Conservation (phyloP, 495 filamentous ascomycete species). For the Hypoxylon fuscum region DNA sequence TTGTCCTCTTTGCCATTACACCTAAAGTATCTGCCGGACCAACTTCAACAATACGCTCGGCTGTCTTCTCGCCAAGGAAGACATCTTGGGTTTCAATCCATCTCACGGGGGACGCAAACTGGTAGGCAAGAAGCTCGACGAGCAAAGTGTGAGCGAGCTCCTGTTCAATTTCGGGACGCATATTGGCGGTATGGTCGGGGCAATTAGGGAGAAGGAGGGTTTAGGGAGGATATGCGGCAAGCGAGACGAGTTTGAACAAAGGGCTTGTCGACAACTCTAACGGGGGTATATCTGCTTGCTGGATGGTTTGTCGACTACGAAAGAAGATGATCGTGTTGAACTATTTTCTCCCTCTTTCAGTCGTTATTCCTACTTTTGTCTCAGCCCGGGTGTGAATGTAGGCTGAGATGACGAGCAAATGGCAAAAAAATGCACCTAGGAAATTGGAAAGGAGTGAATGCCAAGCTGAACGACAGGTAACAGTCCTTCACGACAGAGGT, state of each 20-base stretch:
- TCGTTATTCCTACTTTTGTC: not conserved
- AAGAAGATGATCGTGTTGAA: not conserved
- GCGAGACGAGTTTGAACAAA: conserved; percentile 3
- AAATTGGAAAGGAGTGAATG: conserved; percentile 25
- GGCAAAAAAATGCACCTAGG: not conserved
- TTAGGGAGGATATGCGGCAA: conserved; percentile 5
- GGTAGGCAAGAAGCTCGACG: conserved; percentile 97
- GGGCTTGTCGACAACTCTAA: conserved; percentile 22
- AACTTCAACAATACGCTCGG: conserved; percentile 97
- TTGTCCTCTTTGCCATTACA: conserved; percentile 95
- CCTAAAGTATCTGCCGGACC: conserved; percentile 98
- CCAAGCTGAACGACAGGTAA: conserved; percentile 25
- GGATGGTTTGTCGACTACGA: conserved; percentile 13
- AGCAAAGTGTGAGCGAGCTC: conserved; percentile 97
- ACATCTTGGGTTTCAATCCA: conserved; percentile 99
- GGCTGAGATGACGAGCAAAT: not conserved
- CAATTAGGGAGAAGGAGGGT: conserved; percentile 13
- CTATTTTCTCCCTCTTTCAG: not conserved
- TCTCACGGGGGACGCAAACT: conserved; percentile 97
- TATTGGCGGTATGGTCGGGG: conserved; percentile 60
- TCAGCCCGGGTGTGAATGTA: not conserved
- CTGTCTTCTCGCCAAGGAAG: conserved; percentile 91
- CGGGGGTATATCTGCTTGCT: conserved; percentile 15
- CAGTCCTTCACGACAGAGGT: not conserved
- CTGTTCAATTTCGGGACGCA: conserved; percentile 98